These are phyloP conservation scores for Sarocladiaceae sp. DNA, from an alignment of 2,329 filamentous ascomycete species.

Conservation along the genomic window DNA sequence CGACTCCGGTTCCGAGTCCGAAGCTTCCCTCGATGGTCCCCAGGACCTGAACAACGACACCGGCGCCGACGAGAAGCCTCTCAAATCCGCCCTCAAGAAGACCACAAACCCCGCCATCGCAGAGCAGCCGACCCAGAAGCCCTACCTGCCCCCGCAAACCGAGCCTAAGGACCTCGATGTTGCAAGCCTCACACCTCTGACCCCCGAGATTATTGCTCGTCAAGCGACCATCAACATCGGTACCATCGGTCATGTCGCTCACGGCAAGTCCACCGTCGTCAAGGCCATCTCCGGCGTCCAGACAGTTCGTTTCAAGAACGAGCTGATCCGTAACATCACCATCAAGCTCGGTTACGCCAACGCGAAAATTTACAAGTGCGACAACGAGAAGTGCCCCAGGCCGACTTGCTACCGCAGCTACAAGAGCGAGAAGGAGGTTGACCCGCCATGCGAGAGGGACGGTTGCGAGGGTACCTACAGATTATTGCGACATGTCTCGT, in stretches of 20 bases:
- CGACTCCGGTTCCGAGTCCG: conserved; percentile 63
- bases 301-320: conserved; percentile 99
- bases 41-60: conserved; percentile 39
- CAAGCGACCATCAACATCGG: conserved; percentile 99
- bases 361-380: conserved; percentile 98
- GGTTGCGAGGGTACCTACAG: conserved; percentile 85
- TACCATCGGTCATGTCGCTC: conserved; percentile 96
- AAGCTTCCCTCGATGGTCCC: conserved; percentile 54
- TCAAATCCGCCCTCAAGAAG: conserved; percentile 87
- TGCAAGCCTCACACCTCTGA: conserved; percentile 71
- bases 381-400: conserved; percentile 82
- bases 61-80: conserved; percentile 54
- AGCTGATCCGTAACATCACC: conserved; percentile 97
- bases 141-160: conserved; percentile 73
- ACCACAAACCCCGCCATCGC: conserved; percentile 43
- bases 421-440: conserved; percentile 98
- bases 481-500: conserved; percentile 87
- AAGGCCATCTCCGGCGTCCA: conserved; percentile 99
- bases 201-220: conserved; percentile 92
- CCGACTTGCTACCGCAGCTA: conserved; percentile 95
- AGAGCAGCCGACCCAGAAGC: conserved; percentile 47
- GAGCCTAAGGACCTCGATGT: conserved; percentile 86
- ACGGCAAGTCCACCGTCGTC: conserved; percentile 97
- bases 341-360: conserved; percentile 99
- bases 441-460: conserved; percentile 90